These are phyloP conservation scores for Symbiodinium natans DNA, from an alignment of 73 alveolate species.

Conservation along the genomic window DNA sequence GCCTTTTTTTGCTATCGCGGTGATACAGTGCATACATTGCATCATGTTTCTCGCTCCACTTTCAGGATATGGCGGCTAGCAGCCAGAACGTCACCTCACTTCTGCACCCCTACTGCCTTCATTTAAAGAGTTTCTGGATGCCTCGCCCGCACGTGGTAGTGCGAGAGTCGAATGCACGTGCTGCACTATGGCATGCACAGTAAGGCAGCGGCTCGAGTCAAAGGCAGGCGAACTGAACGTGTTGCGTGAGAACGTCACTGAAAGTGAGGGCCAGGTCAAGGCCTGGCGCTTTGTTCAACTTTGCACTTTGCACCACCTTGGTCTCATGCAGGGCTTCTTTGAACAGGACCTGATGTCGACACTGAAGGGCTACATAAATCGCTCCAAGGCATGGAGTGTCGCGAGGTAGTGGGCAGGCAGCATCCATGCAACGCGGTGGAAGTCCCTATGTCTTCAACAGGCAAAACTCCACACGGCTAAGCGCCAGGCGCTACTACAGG, in stretches of 20 bases:
- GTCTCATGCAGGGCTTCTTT: not conserved
- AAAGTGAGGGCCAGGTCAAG: not conserved
- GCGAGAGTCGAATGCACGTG: too few relatives aligned
- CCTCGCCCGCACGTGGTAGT: not conserved
- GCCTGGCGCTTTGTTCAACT: not conserved
- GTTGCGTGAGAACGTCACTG: not conserved
- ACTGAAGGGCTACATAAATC: slow-evolving; percentile 13
- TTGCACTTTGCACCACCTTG: not conserved
- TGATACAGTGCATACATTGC: too few relatives aligned
- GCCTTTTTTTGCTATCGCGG: not conserved
- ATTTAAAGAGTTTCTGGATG: too few relatives aligned
- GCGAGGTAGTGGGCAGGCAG: too few relatives aligned
- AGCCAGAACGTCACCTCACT: not conserved
- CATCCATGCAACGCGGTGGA: too few relatives aligned
- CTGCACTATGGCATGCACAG: not conserved
- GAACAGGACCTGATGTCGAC: slow-evolving; percentile 37
- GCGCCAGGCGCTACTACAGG: slow-evolving; percentile 26
- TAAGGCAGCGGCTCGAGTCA: slow-evolving; percentile 1
- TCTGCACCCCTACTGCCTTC: not conserved
- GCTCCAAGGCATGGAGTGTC: slow-evolving; percentile 4
- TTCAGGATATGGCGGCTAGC: not conserved
- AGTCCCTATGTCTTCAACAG: not conserved
- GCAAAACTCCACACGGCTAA: slow-evolving; percentile 22
- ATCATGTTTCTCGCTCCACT: too few relatives aligned
- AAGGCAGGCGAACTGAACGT: not conserved